phyloP scores from a whole-genome alignment of 2,329 filamentous ascomycete genomes.

The Nannizziopsis barbatae region DNA sequence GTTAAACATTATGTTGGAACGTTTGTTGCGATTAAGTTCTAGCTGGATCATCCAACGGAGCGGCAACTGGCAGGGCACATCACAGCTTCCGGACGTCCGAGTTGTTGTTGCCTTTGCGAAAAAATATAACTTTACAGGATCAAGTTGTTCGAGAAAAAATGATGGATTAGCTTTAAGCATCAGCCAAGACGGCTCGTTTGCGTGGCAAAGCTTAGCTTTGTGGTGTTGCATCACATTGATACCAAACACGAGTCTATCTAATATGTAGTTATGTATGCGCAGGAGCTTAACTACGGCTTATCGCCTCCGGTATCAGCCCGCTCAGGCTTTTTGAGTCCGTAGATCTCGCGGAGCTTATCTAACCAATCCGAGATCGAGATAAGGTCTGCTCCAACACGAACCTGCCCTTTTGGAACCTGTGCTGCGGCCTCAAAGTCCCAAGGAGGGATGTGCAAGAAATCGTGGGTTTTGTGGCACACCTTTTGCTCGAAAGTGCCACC shows the following conservation, averaged over 20 bases:
- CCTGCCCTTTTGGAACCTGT: constrained; percentile 15
- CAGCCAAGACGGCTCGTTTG: too few species aligned
- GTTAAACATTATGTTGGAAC: background rate
- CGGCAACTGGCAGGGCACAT: too few species aligned
- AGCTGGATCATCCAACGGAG: background rate
- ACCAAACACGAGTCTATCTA: background rate
- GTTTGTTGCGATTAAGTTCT: constrained; percentile 3
- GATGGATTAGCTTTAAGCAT: too few species aligned
- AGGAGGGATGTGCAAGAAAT: constrained; percentile 19
- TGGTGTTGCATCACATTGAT: background rate
- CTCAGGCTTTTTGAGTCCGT: constrained; percentile 8
- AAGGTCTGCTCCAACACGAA: constrained; percentile 19
- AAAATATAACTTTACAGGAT: too few species aligned
- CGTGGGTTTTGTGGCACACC: constrained; percentile 20
- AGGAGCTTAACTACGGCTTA: background rate
- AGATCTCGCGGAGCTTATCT: constrained; percentile 15
- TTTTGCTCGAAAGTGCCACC: constrained; percentile 20
- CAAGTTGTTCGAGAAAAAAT: too few species aligned
- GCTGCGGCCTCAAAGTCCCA: constrained; percentile 18
- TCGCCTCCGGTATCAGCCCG: too few species aligned
- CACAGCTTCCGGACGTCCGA: too few species aligned
- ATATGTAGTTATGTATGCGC: background rate
- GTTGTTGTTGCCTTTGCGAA: too few species aligned
- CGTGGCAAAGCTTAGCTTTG: too few species aligned
- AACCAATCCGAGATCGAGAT: constrained; percentile 20